A percentile compares a stretch with the other conserved stretches of the same genome.
Conservation (phyloP, 192 early-diverging fungal genomes). For the Entomortierella chlamydospora region DNA sequence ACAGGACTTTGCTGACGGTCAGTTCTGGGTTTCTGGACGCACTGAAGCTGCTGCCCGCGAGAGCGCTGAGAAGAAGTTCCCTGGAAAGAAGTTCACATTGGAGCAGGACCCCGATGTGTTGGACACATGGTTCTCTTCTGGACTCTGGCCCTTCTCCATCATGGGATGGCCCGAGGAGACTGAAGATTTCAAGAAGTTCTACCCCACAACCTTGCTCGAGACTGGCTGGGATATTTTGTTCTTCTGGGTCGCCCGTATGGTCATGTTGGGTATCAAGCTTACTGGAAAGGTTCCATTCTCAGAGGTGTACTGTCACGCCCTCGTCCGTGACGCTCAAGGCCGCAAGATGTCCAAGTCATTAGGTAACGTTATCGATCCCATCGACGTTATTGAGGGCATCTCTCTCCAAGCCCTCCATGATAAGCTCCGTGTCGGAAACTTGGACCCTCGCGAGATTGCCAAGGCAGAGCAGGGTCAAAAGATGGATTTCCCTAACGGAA, state of each 20-base stretch:
- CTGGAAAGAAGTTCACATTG: slow-evolving; percentile 80
- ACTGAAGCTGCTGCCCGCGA: slow-evolving; percentile 78
- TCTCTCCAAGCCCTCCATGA: slow-evolving; percentile 80
- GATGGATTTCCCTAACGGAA: slow-evolving; percentile 94
- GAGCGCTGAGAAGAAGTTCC: slow-evolving; percentile 84
- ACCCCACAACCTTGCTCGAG: slow-evolving; percentile 92
- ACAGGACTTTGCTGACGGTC: slow-evolving; percentile 67
- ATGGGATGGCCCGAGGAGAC: slow-evolving; percentile 97
- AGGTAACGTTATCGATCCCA: slow-evolving; percentile 98
- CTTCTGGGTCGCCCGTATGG: slow-evolving; percentile 99
- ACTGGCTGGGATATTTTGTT: slow-evolving; percentile 99
- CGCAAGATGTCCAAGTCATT: slow-evolving; percentile 98
- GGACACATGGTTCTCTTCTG: slow-evolving; percentile 99
- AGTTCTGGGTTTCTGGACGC: slow-evolving; percentile 91
- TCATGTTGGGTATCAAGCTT: slow-evolving; percentile 96
- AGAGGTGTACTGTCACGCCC: slow-evolving; percentile 96
- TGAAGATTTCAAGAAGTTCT: slow-evolving; percentile 85
- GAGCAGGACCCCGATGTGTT: slow-evolving; percentile 98
- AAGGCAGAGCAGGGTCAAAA: slow-evolving; percentile 89
- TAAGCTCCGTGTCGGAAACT: slow-evolving; percentile 85
- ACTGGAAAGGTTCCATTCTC: slow-evolving; percentile 96
- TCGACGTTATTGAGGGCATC: slow-evolving; percentile 97
- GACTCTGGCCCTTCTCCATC: slow-evolving; percentile 98
- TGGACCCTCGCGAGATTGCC: slow-evolving; percentile 89
- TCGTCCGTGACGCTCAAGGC: slow-evolving; percentile 98